These are phyloP conservation scores for Combretum micranthum DNA, from an alignment of 345 rosid genomes.

Conservation along the genomic window DNA sequence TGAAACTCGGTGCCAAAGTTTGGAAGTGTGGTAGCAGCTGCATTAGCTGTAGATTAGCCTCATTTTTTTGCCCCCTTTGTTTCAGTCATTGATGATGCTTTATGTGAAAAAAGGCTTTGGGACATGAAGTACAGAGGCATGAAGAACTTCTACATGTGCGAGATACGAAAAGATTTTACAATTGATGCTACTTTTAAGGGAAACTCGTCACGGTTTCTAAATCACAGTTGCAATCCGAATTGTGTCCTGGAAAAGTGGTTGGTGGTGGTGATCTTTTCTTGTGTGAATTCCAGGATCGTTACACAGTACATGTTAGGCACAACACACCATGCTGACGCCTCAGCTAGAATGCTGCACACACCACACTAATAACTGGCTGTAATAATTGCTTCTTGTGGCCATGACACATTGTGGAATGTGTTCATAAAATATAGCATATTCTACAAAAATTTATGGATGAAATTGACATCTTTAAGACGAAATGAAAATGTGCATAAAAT, in stretches of 20 bases:
- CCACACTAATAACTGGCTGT: no score
- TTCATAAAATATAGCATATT: no score
- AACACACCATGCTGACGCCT: no score
- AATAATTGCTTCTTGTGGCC: no score
- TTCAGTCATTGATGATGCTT: conserved; percentile 86
- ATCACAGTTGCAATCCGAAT: conserved; percentile 91
- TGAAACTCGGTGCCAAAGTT: not conserved
- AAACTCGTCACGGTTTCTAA: conserved; percentile 82
- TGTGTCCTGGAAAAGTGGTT: conserved; percentile 87
- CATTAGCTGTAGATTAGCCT: not conserved
- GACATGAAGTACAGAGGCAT: conserved; percentile 87
- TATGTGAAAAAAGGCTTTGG: conserved; percentile 94
- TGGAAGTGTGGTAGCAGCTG: not conserved
- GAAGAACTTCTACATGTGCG: conserved; percentile 93
- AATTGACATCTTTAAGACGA: no score
- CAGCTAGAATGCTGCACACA: no score
- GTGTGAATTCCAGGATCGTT: not conserved
- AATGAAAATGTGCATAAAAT: no score
- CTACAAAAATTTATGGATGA: no score
- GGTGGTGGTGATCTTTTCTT: conserved; percentile 14
- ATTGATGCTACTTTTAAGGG: conserved; percentile 99
- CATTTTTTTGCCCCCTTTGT: conserved; percentile 15
- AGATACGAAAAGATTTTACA: conserved; percentile 85
- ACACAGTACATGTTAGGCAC: not conserved
- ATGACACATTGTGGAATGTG: no score